These are phyloP conservation scores for Firmiana major DNA, from an alignment of 345 rosid genomes.

Conservation along the genomic window DNA sequence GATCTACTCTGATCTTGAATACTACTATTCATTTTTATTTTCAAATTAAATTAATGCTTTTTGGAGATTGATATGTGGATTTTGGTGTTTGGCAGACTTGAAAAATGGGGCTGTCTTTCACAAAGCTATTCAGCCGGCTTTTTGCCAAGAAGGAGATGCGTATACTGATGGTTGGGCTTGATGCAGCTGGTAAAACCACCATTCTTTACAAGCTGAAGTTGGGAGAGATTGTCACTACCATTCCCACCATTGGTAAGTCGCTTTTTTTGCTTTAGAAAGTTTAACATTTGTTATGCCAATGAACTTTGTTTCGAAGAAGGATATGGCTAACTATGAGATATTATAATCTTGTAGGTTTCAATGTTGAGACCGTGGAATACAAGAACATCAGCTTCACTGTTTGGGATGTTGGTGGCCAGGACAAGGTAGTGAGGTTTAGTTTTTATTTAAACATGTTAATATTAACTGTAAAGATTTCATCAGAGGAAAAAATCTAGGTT, in stretches of 20 bases:
- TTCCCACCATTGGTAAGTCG: slow-evolving; percentile 66
- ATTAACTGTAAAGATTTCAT: not conserved
- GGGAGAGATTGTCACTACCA: slow-evolving; percentile 77
- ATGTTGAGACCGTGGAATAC: slow-evolving; percentile 65
- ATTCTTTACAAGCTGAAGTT: slow-evolving; percentile 70
- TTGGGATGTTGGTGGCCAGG: slow-evolving; percentile 69
- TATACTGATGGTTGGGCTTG: slow-evolving; percentile 74
- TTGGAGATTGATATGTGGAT: not conserved
- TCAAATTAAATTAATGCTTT: not conserved
- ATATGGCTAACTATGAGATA: not conserved
- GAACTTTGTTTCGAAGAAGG: not conserved
- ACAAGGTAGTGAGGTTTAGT: slow-evolving; percentile 35
- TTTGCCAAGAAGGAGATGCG: slow-evolving; percentile 79
- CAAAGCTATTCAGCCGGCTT: slow-evolving; percentile 65
- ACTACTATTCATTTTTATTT: not conserved
- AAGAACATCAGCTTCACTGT: slow-evolving; percentile 67
- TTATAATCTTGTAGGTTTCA: slow-evolving; percentile 34
- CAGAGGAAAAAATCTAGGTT: not conserved
- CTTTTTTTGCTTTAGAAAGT: not conserved
- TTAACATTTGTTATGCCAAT: not conserved
- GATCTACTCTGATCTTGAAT: not conserved
- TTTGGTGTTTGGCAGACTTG: slow-evolving; percentile 17
- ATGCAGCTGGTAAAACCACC: slow-evolving; percentile 81
- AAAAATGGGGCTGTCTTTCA: slow-evolving; percentile 61
- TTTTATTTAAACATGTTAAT: not conserved